Percentiles rank a stretch among this genome's conserved stretches.
Evolutionary conservation across 1,284 basidiomycete species (phyloP).

Genomic region (Lentinula novae-zelandiae): DNA sequence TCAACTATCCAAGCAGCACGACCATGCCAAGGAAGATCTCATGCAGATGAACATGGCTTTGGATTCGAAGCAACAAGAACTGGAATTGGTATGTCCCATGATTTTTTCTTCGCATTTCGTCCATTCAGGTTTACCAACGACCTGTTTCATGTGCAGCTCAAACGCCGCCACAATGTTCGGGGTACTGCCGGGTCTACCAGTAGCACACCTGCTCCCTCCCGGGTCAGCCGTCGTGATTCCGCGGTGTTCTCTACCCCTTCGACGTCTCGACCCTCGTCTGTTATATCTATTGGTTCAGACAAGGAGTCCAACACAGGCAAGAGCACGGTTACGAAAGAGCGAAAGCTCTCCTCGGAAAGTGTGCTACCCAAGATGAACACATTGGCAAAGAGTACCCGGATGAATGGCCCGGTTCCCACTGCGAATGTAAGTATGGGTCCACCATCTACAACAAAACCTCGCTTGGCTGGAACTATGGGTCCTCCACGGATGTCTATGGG

Average conservation of each 20-base stretch:
- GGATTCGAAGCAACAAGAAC: slow-evolving; percentile 87
- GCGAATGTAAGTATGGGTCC: not conserved
- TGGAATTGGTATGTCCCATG: slow-evolving; percentile 67
- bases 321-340: slow-evolving; percentile 7
- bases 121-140: slow-evolving; percentile 4
- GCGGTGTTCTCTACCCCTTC: slow-evolving; percentile 46
- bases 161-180: slow-evolving; percentile 62
- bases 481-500: slow-evolving; percentile 11
- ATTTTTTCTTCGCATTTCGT: slow-evolving; percentile 1
- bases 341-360: slow-evolving; percentile 13
- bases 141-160: slow-evolving; percentile 48
- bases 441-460: slow-evolving; percentile 11
- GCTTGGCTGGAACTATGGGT: slow-evolving; percentile 8
- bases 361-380: not conserved
- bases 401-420: slow-evolving; percentile 5
- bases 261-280: slow-evolving; percentile 48
- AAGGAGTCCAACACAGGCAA: slow-evolving; percentile 25
- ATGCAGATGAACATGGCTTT: slow-evolving; percentile 80
- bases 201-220: slow-evolving; percentile 47
- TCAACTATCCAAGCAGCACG: slow-evolving; percentile 66
- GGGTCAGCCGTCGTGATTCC: slow-evolving; percentile 48
- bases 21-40: slow-evolving; percentile 73
- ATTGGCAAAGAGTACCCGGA: slow-evolving; percentile 11
- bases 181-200: slow-evolving; percentile 62
- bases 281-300: slow-evolving; percentile 45